Evolutionary conservation across 768 basidiomycete genomes (phyloP), one percentile per base, ranked within the genome.

Genomic region (Rhizopogon rudus): DNA sequence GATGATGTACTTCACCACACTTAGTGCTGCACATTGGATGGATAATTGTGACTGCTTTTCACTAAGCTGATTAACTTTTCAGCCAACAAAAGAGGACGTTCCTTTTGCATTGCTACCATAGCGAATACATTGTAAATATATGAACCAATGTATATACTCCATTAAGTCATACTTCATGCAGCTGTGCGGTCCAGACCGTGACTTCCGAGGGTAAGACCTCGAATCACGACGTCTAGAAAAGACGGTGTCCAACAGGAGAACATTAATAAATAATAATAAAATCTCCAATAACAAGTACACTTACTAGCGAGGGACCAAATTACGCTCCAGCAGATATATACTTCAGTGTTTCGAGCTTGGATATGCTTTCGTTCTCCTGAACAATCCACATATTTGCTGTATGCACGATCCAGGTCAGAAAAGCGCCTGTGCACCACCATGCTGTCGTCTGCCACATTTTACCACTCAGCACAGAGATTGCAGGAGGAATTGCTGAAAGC

Each of bases 251-350:
- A 31, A 33, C 12, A 46, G 12, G 12, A 5, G 31, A 33, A n/a
- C 46, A 33, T 33, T 5, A 22, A 10, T 9, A 29, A 33, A 7
- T 20, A 48, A 25, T 7, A 10, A 35, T 14, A 28, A 35, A 16
- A 8, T 6, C 22, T 10, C 16, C 14, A 14, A 22, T 3, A 49
- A 1, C 33, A 33, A 20, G 17, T 22, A 22, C 22, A 37, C 20
- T 22, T 35, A 22, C 46, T 22, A 12, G 20, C 10, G 5, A 20
- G 20, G 17, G 14, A 16, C 22, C 8, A 14, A 20, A 20, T 74
- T 63, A 83, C 51, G 83, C 82, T 5, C 84, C 81, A 25, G 75
- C 78, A 9, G 83, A 77, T 7, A 61, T 60, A 58, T 87, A 87
- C 61, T 73, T 78, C 67, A 86, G 67, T 13, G 65, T 68, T 63